A percentile compares a stretch with the other conserved stretches of the same genome.
These are phyloP conservation scores for Nigrospora sphaerica DNA, from an alignment of 2,329 filamentous ascomycete species.

Conservation along the genomic window DNA sequence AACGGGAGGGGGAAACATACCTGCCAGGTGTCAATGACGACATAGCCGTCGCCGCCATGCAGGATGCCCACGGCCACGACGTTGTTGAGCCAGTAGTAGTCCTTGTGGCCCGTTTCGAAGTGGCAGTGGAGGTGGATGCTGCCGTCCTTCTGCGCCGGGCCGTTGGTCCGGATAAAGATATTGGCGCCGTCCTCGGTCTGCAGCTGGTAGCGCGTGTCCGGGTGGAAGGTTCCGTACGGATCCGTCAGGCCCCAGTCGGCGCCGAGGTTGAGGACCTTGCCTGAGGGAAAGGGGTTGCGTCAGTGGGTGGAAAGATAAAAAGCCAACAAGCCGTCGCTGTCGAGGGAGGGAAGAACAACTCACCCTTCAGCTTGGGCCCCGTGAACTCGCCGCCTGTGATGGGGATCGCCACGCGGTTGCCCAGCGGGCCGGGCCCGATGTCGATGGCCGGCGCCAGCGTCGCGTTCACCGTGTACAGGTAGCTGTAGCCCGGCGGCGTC, in stretches of 20 bases:
- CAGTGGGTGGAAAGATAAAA: neutral
- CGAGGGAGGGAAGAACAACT: neutral
- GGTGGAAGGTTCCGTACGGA: constrained; percentile 14
- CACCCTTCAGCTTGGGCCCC: constrained; percentile 12
- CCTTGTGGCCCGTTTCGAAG: constrained; percentile 18
- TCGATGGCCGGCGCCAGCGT: constrained; percentile 12
- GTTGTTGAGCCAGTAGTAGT: constrained; percentile 24
- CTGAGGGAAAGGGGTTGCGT: neutral
- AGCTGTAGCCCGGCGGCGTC: constrained; percentile 13
- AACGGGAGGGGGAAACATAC: constrained; percentile 4
- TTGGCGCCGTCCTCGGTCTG: constrained; percentile 20
- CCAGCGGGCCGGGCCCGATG: constrained; percentile 15
- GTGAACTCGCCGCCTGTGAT: constrained; percentile 19
- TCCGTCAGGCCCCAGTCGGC: constrained; percentile 21
- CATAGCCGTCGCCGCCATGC: constrained; percentile 8
- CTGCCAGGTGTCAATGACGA: constrained; percentile 21
- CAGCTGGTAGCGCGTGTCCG: constrained; percentile 23
- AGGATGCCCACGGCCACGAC: constrained; percentile 20
- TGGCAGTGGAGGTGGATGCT: constrained; percentile 13
- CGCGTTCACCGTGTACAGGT: constrained; percentile 20
- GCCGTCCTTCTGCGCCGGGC: constrained; percentile 16
- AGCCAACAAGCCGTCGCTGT: neutral
- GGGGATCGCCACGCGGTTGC: constrained; percentile 15
- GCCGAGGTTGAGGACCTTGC: constrained; percentile 19
- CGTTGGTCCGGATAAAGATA: constrained; percentile 21